phyloP scores from a whole-genome alignment of 129 eudicot genomes.

The Artemisia annua region DNA sequence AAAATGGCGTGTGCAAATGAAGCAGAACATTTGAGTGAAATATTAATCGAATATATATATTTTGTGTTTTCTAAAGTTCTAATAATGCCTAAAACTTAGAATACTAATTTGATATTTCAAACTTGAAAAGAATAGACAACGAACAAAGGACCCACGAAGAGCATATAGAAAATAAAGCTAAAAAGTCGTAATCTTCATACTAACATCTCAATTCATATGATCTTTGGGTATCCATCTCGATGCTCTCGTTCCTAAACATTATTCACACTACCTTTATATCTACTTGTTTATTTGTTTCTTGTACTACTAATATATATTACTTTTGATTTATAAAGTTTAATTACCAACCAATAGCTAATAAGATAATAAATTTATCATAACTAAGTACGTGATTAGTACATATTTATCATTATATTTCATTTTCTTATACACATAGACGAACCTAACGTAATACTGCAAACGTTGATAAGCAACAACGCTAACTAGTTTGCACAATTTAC shows the following conservation, averaged over 20 bases:
- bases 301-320: background rate
- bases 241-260: slow-evolving; percentile 25
- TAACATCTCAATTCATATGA: slow-evolving; percentile 37
- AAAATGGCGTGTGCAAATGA: no score
- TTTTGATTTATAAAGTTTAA: background rate
- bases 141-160: slow-evolving; percentile 25
- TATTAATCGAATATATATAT: no score
- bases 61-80: no score
- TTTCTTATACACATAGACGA: no score
- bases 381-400: no score
- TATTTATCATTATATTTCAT: no score
- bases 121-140: background rate
- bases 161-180: slow-evolving; percentile 30
- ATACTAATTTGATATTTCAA: background rate
- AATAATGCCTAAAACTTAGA: no score
- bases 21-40: no score
- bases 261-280: slow-evolving; percentile 31
- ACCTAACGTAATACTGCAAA: no score
- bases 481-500: no score
- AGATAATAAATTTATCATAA: no score
- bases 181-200: slow-evolving; percentile 31
- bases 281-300: background rate
- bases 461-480: no score
- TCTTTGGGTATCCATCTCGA: slow-evolving; percentile 45
- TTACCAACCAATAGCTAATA: background rate